These are phyloP conservation scores for Thyridium curvatum DNA, from an alignment of 2,329 filamentous ascomycete genomes.

Conservation along the genomic window DNA sequence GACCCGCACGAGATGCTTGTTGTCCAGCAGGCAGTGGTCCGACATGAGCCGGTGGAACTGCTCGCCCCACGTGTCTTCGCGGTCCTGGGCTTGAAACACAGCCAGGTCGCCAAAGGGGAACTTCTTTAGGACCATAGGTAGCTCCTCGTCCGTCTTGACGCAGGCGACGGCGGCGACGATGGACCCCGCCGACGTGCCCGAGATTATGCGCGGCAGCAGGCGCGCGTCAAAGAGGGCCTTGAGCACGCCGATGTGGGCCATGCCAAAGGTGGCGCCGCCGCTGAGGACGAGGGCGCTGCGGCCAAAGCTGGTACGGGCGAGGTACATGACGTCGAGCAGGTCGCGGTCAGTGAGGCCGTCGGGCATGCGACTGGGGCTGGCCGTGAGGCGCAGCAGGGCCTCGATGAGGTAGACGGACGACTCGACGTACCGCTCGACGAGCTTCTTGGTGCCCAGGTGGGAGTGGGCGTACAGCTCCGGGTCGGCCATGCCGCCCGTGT, in stretches of 20 bases:
- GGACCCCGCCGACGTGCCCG: conserved; percentile 79
- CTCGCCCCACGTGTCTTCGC: conserved; percentile 56
- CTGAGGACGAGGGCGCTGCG: conserved; percentile 77
- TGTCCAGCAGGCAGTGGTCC: conserved; percentile 80
- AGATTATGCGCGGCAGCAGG: conserved; percentile 79
- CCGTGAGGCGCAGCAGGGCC: conserved; percentile 52
- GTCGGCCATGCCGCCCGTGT: conserved; percentile 82
- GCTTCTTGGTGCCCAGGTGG: conserved; percentile 75
- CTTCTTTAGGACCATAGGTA: conserved; percentile 59
- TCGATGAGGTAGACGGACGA: conserved; percentile 71
- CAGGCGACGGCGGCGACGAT: conserved; percentile 81
- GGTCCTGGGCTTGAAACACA: conserved; percentile 64
- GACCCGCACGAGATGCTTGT: conserved; percentile 70
- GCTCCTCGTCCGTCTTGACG: conserved; percentile 69
- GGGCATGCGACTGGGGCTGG: conserved; percentile 39
- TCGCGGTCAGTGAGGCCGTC: conserved; percentile 52
- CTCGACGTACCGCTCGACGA: conserved; percentile 83
- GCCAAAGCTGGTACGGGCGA: conserved; percentile 75
- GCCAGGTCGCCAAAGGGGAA: conserved; percentile 77
- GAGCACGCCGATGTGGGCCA: conserved; percentile 85
- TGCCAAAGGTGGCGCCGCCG: conserved; percentile 83
- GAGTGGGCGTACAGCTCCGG: conserved; percentile 76
- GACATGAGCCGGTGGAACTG: conserved; percentile 70
- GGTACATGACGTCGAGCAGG: conserved; percentile 62
- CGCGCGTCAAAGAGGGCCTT: conserved; percentile 71